Evolutionary conservation across 2,329 filamentous ascomycete genomes (phyloP), one percentile per base, ranked within the genome.

Genomic region (Neonectria sp.): DNA sequence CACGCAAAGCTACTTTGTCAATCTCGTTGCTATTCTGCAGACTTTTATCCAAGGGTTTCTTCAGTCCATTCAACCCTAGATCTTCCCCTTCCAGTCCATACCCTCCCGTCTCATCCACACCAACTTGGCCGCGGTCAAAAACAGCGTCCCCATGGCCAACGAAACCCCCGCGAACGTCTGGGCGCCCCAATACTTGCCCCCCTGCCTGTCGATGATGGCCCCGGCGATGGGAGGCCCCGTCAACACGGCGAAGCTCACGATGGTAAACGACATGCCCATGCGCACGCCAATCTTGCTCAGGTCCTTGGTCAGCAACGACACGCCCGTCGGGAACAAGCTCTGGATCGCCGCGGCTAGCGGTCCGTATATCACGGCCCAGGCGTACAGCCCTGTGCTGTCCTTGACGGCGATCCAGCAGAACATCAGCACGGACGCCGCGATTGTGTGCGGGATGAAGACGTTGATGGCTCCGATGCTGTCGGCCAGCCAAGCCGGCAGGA

Each of bases 311-410:
- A 90, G 79, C 48, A 86, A 86, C 56, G 85, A 86, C 48, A 92
- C 73, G 0, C 86, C 73, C 0, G 89, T 89, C 0, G 91, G 90
- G 75, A 93, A 92, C 7, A 93, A 76, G 2, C 86, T 86, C 80
- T 93, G 90, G 46, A 93, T 86, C 0, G 84, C 88, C 1, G 89
- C 90, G 0, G 85, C 88, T 1, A 84, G 83, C 37, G 93, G 80
- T 2, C 92, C 92, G 75, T 91, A 93, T 53, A 91, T 81, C 0
- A 85, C 80, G 0, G 87, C 81, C 84, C 91, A 93, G 1, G 81
- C 85, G 75, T 92, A 92, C 31, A 93, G 79, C 0, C 86, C 85
- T 0, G 79, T 55, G 0, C 85, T 77, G 17, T 80, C 80, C 1
- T 76, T 68, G 7, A 94, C 88, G 2, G 83, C 86, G 21, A 88